Evolutionary conservation across 2,329 filamentous ascomycete genomes (phyloP), one percentile per base, ranked within the genome.

Genomic region (Hymenoscyphus fructigenus): DNA sequence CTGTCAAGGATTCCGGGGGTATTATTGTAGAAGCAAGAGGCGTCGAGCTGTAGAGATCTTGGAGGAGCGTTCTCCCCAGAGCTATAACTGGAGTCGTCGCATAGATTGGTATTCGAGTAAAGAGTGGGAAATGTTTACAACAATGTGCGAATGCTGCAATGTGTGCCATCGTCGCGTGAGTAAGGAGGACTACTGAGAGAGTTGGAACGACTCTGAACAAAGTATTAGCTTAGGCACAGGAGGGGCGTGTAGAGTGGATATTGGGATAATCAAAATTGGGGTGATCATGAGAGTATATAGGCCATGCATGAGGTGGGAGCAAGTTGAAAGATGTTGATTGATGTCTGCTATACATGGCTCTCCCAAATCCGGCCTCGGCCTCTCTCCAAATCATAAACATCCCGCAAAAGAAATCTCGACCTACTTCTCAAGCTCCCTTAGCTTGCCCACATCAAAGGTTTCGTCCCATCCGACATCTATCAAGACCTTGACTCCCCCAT

Each of bases 401-500:
- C 34, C 41, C 26, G 47, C 23, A 15, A 58, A 67, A 60, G 67
- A 65, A 67, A 60, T 66, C 57, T 64, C 53, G 61, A 75, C 83
- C 70, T 85, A 96, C 91, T 92, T 95, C 79, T 98, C 94, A 67
- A 99, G 85, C 79, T 95, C 91, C 72, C 88, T 88, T 61, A 99
- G 86, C 81, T 92, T 91, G 67, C 86, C 85, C 36, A 87, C 86
- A 75, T 96, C 91, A 76, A 99, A 98, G 1, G 86, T 85, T 76
- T 96, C 92, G 76, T 98, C 93, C 95, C 95, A 99, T 66, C 95
- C 95, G 56, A 97, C 89, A 76, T 97, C 94, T 44, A 99, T 87
- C 62, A 99, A 85, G 61, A 99, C 88, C 78, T 98, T 98, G 79
- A 99, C 90, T 65, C 94, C 95, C 69, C 94, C 94, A 80, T 99